Evolutionary conservation across 345 rosid genomes (phyloP).

Genomic region (Syzygium grande): DNA sequence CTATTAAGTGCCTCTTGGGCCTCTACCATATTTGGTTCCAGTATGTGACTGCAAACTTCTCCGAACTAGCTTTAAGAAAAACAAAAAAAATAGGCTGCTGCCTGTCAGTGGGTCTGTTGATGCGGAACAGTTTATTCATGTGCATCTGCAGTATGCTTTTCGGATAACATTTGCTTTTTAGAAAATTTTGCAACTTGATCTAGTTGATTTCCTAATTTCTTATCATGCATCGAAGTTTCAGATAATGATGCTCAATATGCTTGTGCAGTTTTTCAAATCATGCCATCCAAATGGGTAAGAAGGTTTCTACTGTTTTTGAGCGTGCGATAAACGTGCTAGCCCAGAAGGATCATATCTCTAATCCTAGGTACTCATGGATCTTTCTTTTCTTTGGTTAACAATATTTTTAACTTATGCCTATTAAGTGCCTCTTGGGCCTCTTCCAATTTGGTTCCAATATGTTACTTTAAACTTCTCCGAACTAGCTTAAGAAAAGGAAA

Average conservation of each 20-base stretch:
- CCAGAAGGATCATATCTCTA: constrained; percentile 61
- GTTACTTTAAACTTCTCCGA: not conserved
- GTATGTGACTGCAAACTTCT: too few relatives aligned
- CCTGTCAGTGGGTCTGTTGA: too few relatives aligned
- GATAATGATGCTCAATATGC: not conserved
- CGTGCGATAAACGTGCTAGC: constrained; percentile 71
- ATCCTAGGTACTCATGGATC: constrained; percentile 27
- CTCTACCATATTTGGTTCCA: too few relatives aligned
- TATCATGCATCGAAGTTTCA: not conserved
- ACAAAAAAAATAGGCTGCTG: too few relatives aligned
- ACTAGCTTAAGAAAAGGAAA: not conserved
- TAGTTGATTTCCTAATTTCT: not conserved
- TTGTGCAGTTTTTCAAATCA: constrained; percentile 79
- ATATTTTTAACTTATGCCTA: not conserved
- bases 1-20: too few relatives aligned
- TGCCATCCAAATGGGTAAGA: constrained; percentile 86
- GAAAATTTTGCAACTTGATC: not conserved
- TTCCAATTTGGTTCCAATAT: not conserved
- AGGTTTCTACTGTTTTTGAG: constrained; percentile 77
- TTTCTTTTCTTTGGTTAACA: not conserved
- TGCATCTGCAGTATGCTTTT: not conserved
- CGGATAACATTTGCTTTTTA: not conserved
- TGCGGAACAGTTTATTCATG: too few relatives aligned
- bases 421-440: not conserved
- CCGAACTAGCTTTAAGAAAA: too few relatives aligned